Base-by-base conservation (phyloP, 2,329 filamentous ascomycete species). In the Arthrinium phaeospermum region DNA sequence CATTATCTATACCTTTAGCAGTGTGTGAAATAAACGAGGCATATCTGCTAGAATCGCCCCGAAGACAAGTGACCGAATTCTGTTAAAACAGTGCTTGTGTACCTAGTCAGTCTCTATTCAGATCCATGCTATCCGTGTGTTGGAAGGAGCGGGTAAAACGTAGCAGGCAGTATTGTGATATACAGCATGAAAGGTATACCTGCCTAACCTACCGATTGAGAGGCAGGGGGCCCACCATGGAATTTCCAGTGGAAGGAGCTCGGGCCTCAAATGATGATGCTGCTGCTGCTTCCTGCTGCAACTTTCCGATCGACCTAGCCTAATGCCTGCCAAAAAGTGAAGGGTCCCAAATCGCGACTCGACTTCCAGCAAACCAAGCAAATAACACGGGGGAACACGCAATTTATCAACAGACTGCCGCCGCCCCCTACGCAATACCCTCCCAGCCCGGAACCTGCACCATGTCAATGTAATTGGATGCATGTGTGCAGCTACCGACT, bases 211-310 rank as follows among this genome's bases (percentile, higher is more conserved):
- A n/a, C n/a, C n/a, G n/a, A n/a, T n/a, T n/a, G n/a, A n/a, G 10
- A 37, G 1, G 37, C 27, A 27, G 16, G 27, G 51, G 53, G 30
- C 53, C 57, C 34, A 64, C 57, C 57, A n/a, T 64, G 57, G 34
- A 64, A 64, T 64, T 64, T 37, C 57, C 57, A 64, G 57, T 64
- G 34, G 34, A 64, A 64, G 34, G 57, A 69, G 67, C 67, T 69
- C 47, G 67, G 67, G 24, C 67, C 67, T 49, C 49, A 34, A 49
- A 69, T 37, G 67, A 69, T 69, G 67, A 30, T 49, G 44, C 22
- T 69, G 44, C 45, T 57, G 51, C 51, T 30, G 5, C 24, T 30
- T 57, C 14, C 51, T 13, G 57, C 67, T 64, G 57, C 57, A 64
- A 37, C 57, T 64, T 41, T n/a, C 57, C 34, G 57, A 41, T 64